A percentile compares a stretch with the other conserved stretches of the same genome.
Evolutionary conservation across 306 rosid genomes (phyloP).

Genomic region (Acacia confusa): DNA sequence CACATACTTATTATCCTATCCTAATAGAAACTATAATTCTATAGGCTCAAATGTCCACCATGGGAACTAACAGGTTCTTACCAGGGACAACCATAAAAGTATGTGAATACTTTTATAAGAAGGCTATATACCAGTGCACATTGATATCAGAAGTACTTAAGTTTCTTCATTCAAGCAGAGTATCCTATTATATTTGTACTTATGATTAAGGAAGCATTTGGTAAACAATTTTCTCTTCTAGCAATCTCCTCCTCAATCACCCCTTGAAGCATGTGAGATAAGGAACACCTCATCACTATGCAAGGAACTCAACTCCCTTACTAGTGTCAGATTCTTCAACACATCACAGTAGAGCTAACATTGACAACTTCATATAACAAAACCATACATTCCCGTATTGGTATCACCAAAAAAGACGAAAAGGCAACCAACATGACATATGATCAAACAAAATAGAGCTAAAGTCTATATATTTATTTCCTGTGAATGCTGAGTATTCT

Average conservation of each 20-base stretch:
- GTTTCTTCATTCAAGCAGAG: background rate
- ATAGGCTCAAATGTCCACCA: background rate
- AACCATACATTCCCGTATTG: background rate
- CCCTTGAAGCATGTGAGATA: background rate
- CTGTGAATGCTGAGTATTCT: background rate
- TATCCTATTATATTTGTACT: background rate
- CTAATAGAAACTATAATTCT: background rate
- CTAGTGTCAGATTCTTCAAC: background rate
- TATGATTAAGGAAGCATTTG: background rate
- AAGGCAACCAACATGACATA: background rate
- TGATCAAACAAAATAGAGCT: background rate
- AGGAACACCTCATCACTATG: background rate
- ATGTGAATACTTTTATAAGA: conserved; percentile 81
- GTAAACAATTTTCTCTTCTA: background rate
- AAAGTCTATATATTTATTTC: background rate
- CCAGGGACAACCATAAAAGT: conserved; percentile 83
- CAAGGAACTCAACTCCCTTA: background rate
- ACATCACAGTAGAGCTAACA: background rate
- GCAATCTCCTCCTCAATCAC: background rate
- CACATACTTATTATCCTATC: background rate
- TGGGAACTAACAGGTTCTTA: background rate
- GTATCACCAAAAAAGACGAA: background rate
- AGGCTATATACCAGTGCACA: conserved; percentile 78
- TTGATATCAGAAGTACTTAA: background rate
- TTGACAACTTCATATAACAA: background rate